phyloP scores from a whole-genome alignment of 768 basidiomycete genomes.

The Boletus sp. region DNA sequence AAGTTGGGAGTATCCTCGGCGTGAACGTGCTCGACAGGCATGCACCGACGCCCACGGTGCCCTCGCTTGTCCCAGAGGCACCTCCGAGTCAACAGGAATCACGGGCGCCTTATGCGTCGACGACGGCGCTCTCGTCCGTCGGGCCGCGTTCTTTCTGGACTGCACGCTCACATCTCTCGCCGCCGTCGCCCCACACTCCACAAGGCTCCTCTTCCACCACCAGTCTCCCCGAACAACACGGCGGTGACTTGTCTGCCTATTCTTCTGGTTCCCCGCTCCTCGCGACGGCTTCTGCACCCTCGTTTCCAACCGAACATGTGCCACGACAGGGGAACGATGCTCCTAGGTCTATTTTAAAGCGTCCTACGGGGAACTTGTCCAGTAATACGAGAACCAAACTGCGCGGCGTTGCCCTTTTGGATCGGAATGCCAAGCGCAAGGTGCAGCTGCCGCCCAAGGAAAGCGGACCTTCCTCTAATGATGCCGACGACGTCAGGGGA shows the following conservation, averaged over 20 bases:
- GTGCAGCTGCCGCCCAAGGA: slow-evolving; percentile 16
- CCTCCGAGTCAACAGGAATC: background rate
- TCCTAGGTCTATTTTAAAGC: slow-evolving; percentile 29
- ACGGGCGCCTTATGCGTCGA: slow-evolving; percentile 15
- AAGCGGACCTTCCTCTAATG: slow-evolving; percentile 25
- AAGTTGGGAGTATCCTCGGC: slow-evolving; percentile 74
- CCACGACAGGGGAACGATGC: slow-evolving; percentile 6
- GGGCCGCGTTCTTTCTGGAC: slow-evolving; percentile 25
- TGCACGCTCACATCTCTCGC: slow-evolving; percentile 17
- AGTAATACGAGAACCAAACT: slow-evolving; percentile 6
- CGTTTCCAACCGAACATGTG: slow-evolving; percentile 3
- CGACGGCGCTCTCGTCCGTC: slow-evolving; percentile 19
- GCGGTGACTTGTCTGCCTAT: slow-evolving; percentile 10
- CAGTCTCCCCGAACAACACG: slow-evolving; percentile 15
- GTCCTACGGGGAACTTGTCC: slow-evolving; percentile 3
- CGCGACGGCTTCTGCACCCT: slow-evolving; percentile 6
- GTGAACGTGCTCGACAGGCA: slow-evolving; percentile 50
- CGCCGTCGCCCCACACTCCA: slow-evolving; percentile 8
- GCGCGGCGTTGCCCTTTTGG: slow-evolving; percentile 14
- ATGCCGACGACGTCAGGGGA: slow-evolving; percentile 3
- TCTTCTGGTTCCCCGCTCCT: slow-evolving; percentile 29
- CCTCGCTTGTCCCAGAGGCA: background rate
- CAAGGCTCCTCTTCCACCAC: slow-evolving; percentile 12
- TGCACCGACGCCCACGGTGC: slow-evolving; percentile 1
- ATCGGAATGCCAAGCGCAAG: slow-evolving; percentile 10